Percentiles rank a stretch among this genome's conserved stretches.
phyloP scores from a whole-genome alignment of 2,329 filamentous ascomycete species.

The Pseudogymnoascus sp. region DNA sequence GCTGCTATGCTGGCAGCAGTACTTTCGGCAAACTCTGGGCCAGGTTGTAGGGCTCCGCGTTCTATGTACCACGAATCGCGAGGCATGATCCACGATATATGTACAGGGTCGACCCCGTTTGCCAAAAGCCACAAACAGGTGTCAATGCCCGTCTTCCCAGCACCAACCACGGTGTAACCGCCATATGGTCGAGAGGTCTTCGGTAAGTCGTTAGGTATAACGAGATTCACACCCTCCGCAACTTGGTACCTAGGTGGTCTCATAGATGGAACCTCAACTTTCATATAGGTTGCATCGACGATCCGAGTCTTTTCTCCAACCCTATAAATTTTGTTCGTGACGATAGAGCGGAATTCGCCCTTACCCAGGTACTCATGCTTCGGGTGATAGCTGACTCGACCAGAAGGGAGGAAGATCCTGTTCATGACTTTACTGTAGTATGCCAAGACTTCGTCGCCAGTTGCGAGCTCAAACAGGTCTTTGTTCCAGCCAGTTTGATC shows the following conservation, averaged over 20 bases:
- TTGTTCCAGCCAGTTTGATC: background rate
- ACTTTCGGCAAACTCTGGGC: too few relatives aligned
- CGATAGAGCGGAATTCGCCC: background rate
- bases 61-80: background rate
- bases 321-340: background rate
- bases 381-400: background rate
- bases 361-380: background rate
- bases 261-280: background rate
- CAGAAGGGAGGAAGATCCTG: background rate
- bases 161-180: background rate
- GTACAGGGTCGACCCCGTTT: background rate
- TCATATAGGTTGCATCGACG: background rate
- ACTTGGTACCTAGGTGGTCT: background rate
- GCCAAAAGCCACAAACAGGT: background rate
- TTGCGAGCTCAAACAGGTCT: background rate
- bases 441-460: background rate
- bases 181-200: background rate
- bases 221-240: background rate
- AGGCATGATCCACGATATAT: background rate
- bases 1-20: too few relatives aligned
- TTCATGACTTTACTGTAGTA: background rate
- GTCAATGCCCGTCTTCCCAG: background rate
- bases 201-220: background rate
- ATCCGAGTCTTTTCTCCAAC: background rate
- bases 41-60: background rate